These are phyloP conservation scores for Aegilops speltoides DNA, from an alignment of 176 grass and related monocot species.

Conservation along the genomic window DNA sequence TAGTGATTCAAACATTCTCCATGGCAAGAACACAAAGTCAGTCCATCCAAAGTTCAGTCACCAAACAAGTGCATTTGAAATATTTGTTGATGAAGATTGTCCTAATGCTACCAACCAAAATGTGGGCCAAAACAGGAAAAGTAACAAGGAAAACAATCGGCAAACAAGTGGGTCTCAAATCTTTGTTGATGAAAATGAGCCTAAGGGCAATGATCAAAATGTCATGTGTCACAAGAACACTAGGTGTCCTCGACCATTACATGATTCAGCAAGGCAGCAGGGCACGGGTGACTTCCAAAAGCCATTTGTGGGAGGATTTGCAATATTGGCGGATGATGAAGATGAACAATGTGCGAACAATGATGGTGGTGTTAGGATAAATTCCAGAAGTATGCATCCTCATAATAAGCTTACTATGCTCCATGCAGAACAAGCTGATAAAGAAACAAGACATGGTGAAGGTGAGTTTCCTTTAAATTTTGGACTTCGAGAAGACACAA, in stretches of 20 bases:
- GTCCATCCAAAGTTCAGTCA: constrained; percentile 37
- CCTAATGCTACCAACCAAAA: constrained; percentile 29
- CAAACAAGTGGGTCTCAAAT: constrained; percentile 51
- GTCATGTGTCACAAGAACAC: constrained; percentile 17
- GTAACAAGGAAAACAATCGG: constrained; percentile 44
- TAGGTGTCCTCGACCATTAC: constrained; percentile 17
- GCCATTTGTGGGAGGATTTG: constrained; percentile 66
- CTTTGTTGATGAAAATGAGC: constrained; percentile 64
- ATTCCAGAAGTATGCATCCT: constrained; percentile 16
- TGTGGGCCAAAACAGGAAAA: constrained; percentile 11
- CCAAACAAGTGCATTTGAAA: constrained; percentile 62
- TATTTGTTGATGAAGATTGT: constrained; percentile 69
- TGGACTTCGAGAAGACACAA: constrained; percentile 59
- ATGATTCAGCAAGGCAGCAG: constrained; percentile 32
- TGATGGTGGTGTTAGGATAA: constrained; percentile 1
- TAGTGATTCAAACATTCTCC: constrained; percentile 23
- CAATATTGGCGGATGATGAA: constrained; percentile 76
- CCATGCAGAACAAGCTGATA: constrained; percentile 20
- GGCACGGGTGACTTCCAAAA: constrained; percentile 29
- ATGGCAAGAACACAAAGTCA: constrained; percentile 25
- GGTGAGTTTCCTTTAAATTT: constrained; percentile 33
- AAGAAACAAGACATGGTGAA: constrained; percentile 6
- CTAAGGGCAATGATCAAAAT: constrained; percentile 22
- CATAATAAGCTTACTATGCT: constrained; percentile 7
- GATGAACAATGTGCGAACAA: constrained; percentile 34